phyloP scores from a whole-genome alignment of 306 rosid genomes.

The Spatholobus suberectus region DNA sequence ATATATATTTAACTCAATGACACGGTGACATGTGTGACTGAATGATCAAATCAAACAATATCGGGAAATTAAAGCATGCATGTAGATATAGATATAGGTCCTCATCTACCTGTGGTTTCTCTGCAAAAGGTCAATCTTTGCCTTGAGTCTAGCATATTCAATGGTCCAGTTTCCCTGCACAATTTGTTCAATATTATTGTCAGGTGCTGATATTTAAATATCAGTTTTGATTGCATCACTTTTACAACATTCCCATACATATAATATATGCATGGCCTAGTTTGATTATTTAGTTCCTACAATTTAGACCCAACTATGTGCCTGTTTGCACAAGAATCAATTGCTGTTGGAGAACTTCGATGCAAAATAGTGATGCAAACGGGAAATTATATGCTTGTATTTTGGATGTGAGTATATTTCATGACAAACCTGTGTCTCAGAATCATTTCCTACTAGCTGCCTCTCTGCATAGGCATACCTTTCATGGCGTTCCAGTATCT shows the following conservation, averaged over 20 bases:
- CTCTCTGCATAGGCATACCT: constrained; percentile 72
- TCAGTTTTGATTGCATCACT: background rate
- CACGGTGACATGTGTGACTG: background rate
- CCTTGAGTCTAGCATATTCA: constrained; percentile 70
- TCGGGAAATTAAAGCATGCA: background rate
- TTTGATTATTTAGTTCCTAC: background rate
- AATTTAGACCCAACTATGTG: background rate
- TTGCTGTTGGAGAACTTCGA: background rate
- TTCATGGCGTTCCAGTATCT: constrained; percentile 87
- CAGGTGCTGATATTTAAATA: background rate
- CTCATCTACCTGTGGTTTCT: constrained; percentile 64
- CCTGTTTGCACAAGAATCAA: background rate
- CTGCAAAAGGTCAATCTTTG: constrained; percentile 71
- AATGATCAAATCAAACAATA: constrained; percentile 13
- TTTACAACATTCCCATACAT: background rate
- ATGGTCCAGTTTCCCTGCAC: constrained; percentile 78
- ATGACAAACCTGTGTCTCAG: constrained; percentile 61
- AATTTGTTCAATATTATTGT: background rate
- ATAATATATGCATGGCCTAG: background rate
- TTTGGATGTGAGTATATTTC: background rate
- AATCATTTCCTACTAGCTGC: constrained; percentile 51
- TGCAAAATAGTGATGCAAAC: background rate
- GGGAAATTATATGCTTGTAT: background rate
- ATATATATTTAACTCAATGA: background rate
- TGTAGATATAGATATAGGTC: background rate